Evolutionary conservation across 2,329 filamentous ascomycete genomes (phyloP).

Genomic region (Colletotrichum plurivorum): DNA sequence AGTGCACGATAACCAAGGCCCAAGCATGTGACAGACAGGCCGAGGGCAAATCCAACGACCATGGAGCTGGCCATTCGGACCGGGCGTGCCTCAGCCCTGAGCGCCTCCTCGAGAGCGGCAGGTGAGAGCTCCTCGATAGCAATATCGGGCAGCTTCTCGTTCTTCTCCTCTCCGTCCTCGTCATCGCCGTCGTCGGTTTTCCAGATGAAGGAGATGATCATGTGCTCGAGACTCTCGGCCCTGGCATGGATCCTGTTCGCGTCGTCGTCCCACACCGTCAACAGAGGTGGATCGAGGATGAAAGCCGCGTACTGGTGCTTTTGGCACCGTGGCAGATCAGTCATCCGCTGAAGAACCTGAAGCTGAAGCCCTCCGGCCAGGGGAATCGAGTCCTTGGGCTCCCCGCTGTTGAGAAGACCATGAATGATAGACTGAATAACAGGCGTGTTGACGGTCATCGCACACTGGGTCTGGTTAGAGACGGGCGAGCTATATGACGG

Average conservation of each 20-base stretch:
- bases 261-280: slow-evolving; percentile 77
- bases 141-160: slow-evolving; percentile 54
- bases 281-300: slow-evolving; percentile 68
- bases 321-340: slow-evolving; percentile 70
- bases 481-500: not conserved
- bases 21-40: slow-evolving; percentile 66
- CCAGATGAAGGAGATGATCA: slow-evolving; percentile 73
- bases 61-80: slow-evolving; percentile 69
- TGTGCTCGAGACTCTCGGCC: slow-evolving; percentile 64
- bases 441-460: slow-evolving; percentile 77
- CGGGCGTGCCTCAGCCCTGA: slow-evolving; percentile 58
- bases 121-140: slow-evolving; percentile 61
- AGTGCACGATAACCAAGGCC: slow-evolving; percentile 70
- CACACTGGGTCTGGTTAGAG: slow-evolving; percentile 59
- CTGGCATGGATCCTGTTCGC: slow-evolving; percentile 68
- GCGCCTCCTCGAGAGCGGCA: slow-evolving; percentile 55
- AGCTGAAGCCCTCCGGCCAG: slow-evolving; percentile 70
- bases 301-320: slow-evolving; percentile 78
- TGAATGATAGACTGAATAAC: slow-evolving; percentile 73
- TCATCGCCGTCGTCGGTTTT: slow-evolving; percentile 49
- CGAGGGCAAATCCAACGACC: slow-evolving; percentile 66
- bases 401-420: slow-evolving; percentile 56
- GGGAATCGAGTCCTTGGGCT: slow-evolving; percentile 66
- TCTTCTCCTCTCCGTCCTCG: slow-evolving; percentile 57
- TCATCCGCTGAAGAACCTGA: slow-evolving; percentile 72